Evolutionary conservation across 1,284 basidiomycete species (phyloP), one percentile per base, ranked within the genome.

Genomic region (Kalmanozyma brasiliensis): DNA sequence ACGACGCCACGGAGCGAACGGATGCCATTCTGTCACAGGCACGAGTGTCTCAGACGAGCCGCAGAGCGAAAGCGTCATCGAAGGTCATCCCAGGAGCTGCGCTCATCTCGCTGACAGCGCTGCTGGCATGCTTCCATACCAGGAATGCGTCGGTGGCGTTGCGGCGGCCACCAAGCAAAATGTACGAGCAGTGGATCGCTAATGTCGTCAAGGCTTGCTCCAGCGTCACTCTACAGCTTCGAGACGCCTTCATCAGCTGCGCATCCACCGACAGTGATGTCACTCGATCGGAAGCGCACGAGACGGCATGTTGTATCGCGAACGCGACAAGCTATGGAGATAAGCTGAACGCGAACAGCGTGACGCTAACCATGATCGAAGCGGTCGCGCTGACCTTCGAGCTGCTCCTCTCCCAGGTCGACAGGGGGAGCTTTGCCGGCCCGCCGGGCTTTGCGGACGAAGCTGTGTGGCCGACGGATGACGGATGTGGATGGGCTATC

Each of bases 351-450:
- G 29, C 29, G 13, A 8, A 23, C n/a, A 2, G 17, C n/a, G 24
- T 49, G 14, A 23, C 34, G 10, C 42, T 51, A 3, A 53, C 55
- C 8, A 49, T 65, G n/a, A 26, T 65, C 34, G 62, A 65, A 19
- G 33, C 36, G 13, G 34, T 65, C 13, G 51, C 62, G 2, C 5
- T 20, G 11, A 43, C 46, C 1, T 51, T 49, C 14, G 38, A 45
- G 16, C 9, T 36, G 9, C 23, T 65, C 8, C 19, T 55, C 19
- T 8, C 23, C 4, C 32, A 29, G 3, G n/a, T 22, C 1, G 34
- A 32, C 14, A 1, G 32, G 30, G 6, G n/a, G 17, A 32, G 23
- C n/a, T n/a, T 4, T 2, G 7, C 19, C 5, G 41, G 4, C 13
- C 4, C 33, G 14, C 7, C 8, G 2, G 24, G 35, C 8, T 4